Evolutionary conservation across 768 basidiomycete genomes (phyloP).

Genomic region (Macrolepiota dolichaula): DNA sequence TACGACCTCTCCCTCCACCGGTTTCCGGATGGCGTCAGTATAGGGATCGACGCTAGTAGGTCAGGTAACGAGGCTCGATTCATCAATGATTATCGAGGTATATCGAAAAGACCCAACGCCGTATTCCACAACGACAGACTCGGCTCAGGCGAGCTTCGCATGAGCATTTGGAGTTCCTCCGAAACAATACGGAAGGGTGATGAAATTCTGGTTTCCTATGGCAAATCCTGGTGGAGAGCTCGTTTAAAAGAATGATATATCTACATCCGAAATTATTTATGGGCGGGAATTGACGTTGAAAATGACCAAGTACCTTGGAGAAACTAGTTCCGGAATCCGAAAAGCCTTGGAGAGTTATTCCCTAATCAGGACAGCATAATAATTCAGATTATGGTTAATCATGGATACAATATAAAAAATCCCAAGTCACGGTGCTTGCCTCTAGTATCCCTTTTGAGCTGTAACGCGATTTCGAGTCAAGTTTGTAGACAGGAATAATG

Average conservation of each 20-base stretch:
- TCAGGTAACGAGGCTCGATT: constrained; percentile 89
- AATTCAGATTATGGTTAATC: not conserved
- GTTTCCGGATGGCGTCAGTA: constrained; percentile 48
- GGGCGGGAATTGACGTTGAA: too few species aligned
- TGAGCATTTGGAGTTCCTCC: constrained; percentile 69
- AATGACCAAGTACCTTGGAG: too few species aligned
- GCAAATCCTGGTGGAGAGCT: constrained; percentile 79
- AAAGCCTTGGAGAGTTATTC: not conserved
- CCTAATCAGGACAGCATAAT: not conserved
- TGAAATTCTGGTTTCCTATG: constrained; percentile 86
- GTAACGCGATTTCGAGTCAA: too few species aligned
- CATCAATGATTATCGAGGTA: constrained; percentile 86
- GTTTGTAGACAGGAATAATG: too few species aligned
- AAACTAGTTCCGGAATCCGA: not conserved
- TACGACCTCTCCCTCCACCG: constrained; percentile 83
- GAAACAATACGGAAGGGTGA: constrained; percentile 70
- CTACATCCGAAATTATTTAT: too few species aligned
- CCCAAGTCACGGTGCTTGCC: too few species aligned
- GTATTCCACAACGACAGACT: constrained; percentile 59
- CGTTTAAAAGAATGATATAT: constrained; percentile 21
- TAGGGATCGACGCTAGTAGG: constrained; percentile 73
- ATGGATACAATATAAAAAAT: too few species aligned
- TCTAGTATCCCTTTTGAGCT: too few species aligned
- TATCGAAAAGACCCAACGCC: constrained; percentile 67
- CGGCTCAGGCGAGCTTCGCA: constrained; percentile 58